A percentile compares a stretch with the other conserved stretches of the same genome.
Conservation (phyloP, 345 rosid species). For the Eucalyptus sp. region DNA sequence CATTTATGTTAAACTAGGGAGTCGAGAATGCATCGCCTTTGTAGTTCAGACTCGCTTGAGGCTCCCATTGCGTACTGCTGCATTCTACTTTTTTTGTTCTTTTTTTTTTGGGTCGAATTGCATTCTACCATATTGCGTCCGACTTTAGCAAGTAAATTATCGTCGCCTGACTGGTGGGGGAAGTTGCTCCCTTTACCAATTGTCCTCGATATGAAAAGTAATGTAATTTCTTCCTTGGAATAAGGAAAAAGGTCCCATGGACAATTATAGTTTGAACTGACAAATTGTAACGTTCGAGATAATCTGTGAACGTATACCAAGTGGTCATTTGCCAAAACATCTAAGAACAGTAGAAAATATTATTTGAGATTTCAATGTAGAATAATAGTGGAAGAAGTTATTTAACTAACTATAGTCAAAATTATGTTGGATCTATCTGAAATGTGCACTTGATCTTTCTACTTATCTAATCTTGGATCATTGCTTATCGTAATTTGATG, state of each 20-base stretch:
- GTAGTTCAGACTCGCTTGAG: background rate
- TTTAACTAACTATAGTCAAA: background rate
- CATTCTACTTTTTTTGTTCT: background rate
- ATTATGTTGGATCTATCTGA: background rate
- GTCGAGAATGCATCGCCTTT: background rate
- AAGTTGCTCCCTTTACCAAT: background rate
- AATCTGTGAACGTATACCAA: background rate
- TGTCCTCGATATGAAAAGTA: background rate
- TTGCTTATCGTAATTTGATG: background rate
- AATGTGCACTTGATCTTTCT: background rate
- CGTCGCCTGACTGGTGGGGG: background rate
- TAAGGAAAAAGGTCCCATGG: background rate
- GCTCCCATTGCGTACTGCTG: background rate
- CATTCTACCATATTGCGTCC: background rate
- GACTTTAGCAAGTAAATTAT: background rate
- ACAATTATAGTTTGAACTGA: background rate
- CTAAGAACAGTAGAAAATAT: background rate
- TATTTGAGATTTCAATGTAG: background rate
- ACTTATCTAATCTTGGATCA: background rate
- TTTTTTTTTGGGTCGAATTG: too few species aligned
- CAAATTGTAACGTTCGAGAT: background rate
- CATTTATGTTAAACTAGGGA: background rate
- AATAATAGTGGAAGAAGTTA: background rate
- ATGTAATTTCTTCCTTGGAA: background rate
- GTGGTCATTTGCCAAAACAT: background rate